Evolutionary conservation across 352 stramenopile species (phyloP), one percentile per base, ranked within the genome.

Genomic region (Pythium angustatum): DNA sequence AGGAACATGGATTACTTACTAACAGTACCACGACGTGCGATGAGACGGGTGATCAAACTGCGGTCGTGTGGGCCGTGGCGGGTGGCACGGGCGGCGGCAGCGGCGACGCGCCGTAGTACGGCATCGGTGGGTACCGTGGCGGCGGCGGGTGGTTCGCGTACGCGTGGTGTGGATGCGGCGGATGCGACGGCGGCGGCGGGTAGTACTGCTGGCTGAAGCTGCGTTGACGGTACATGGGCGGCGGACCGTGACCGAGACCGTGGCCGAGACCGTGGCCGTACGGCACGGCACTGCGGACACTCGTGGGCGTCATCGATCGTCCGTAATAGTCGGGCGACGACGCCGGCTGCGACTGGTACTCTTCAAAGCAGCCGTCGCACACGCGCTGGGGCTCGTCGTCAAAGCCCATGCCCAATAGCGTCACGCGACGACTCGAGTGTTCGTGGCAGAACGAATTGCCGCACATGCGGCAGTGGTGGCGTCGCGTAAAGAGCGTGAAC

Each of bases 371-470:
- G n/a, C 81, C 78, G 54, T 96, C 85, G 44, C 87, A 96, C 62
- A 96, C 87, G 27, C 87, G 85, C 60, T 93, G 82, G 41, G 87
- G 87, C 60, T 93, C 85, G 47, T 91, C 75, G 43, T 93, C 83
- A 38, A 93, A 94, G 34, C 87, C 87, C 45, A 93, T 92, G 26
- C 81, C 82, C 21, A 85, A 75, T 21, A 96, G 72, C 12, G 84
- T 81, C 17, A 93, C 73, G 9, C 85, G 83, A 15, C 85, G 81
- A 48, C 71, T 93, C 34, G 87, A 94, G 64, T 94, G 85, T 36
- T 94, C 75, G 57, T 93, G 83, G 55, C 87, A 96, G 72, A 96
- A 96, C 44, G 85, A 94, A 45, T 90, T 90, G 22, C 87, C 87
- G 48, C 87, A 96, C 78, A 93, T 91, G 28, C 87, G 87, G 60